Base-by-base conservation (phyloP, 2,329 filamentous ascomycete species). In the Colletotrichum truncatum region DNA sequence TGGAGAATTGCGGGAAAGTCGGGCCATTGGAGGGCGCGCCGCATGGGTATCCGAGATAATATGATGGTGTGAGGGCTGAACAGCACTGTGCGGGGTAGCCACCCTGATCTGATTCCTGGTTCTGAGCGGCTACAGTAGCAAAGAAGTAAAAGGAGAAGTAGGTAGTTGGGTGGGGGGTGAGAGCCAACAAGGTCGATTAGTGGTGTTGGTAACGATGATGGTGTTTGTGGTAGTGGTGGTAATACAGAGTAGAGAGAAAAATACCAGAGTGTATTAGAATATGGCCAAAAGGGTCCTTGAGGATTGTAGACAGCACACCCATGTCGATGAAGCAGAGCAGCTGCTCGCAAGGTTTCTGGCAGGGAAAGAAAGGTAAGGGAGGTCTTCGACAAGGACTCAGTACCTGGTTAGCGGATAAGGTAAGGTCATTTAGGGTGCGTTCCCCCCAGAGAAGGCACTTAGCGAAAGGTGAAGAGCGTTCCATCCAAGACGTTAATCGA, bases 321-420 rank as follows among this genome's bases (percentile, higher is more conserved):
- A 32, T 61, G 56, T 48, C 32, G 41, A 41, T 25, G 25, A 38
- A 9, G 34, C 48, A 12, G 11, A 32, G 46, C 26, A 32, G 46
- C 26, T 54, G 39, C 21, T 61, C 10, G 28, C 25, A 26, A 45
- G 25, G n/a, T 30, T n/a, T n/a, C n/a, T n/a, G n/a, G 23, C 21
- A 14, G 25, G 16, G 46, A 26, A 38, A 4, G 8, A n/a, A 23
- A 46, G 51, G 51, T 39, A 28, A 49, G 32, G 26, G n/a, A n/a
- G 7, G 56, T 53, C 23, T 34, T 60, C 30, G 34, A 43, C 30
- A n/a, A 46, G 39, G 48, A 48, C 14, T 21, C 55, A 7, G 41
- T 51, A 45, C 49, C 51, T 65, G 43, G 41, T 65, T 38, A 55
- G 43, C 49, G 43, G 43, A 32, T 60, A 49, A 28, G 48, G 34